phyloP scores from a whole-genome alignment of 345 rosid genomes.

The Citrus glauca region DNA sequence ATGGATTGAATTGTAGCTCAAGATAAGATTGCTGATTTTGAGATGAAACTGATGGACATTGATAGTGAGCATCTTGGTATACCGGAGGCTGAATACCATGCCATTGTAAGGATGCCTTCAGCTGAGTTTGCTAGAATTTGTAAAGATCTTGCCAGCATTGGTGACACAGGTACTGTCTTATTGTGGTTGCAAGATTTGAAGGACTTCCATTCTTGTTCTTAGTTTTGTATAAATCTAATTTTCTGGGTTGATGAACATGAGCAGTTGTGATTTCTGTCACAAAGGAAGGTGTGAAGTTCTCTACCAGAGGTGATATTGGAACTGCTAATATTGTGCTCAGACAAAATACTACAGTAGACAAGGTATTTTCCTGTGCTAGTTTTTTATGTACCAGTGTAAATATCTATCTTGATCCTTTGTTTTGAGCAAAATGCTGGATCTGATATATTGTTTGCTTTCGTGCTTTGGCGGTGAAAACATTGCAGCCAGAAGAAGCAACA shows the following conservation, averaged over 20 bases:
- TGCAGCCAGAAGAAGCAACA: conserved; percentile 95
- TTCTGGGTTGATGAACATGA: not conserved
- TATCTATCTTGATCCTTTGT: not conserved
- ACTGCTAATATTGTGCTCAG: conserved; percentile 90
- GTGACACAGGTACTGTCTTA: conserved; percentile 71
- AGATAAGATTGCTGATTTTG: conserved; percentile 93
- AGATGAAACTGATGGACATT: conserved; percentile 98
- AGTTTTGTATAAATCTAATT: not conserved
- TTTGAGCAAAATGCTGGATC: not conserved
- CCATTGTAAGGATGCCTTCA: conserved; percentile 96
- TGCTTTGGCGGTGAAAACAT: not conserved
- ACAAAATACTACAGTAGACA: conserved; percentile 92
- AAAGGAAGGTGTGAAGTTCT: conserved; percentile 97
- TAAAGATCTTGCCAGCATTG: conserved; percentile 85
- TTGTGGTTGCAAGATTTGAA: not conserved
- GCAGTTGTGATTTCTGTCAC: conserved; percentile 93
- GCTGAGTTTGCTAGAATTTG: conserved; percentile 87
- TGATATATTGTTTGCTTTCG: not conserved
- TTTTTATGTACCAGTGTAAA: not conserved
- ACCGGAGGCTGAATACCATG: conserved; percentile 96
- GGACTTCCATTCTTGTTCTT: not conserved
- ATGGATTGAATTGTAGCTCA: conserved; percentile 51
- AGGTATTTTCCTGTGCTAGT: conserved; percentile 34
- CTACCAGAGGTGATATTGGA: conserved; percentile 94
- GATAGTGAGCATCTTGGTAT: conserved; percentile 98